Conservation (phyloP, 176 grass and related monocot species). For the Tillandsia fasciculata region DNA sequence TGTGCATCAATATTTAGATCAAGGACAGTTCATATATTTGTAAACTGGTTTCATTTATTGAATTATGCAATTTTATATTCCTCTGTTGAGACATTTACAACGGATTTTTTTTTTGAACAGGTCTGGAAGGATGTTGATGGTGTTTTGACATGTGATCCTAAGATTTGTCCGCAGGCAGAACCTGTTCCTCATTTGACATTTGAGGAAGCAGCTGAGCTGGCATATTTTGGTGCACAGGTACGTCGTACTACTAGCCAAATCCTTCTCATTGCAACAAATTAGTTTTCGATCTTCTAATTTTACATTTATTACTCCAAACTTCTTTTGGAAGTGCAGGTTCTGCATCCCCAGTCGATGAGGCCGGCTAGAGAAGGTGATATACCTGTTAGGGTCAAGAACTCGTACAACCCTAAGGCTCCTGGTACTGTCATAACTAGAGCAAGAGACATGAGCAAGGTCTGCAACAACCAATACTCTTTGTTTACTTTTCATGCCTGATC, state of each 20-base stretch:
- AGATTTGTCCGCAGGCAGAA: conserved; percentile 67
- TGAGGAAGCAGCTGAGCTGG: conserved; percentile 92
- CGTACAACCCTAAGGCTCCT: conserved; percentile 79
- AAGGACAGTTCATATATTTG: neutral
- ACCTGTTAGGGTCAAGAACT: conserved; percentile 95
- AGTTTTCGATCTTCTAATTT: neutral
- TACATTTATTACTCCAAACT: neutral
- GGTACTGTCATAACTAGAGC: conserved; percentile 86
- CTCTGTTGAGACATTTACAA: neutral
- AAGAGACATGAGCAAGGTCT: conserved; percentile 92
- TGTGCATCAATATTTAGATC: neutral
- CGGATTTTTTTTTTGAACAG: conserved; percentile 22
- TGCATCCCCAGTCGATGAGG: conserved; percentile 95
- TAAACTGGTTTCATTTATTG: neutral
- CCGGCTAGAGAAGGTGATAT: conserved; percentile 82
- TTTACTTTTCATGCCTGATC: conserved; percentile 14
- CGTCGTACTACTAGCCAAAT: neutral
- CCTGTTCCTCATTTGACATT: conserved; percentile 82
- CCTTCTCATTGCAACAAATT: neutral
- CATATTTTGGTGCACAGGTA: conserved; percentile 98
- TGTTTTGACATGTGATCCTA: conserved; percentile 95
- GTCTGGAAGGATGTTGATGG: conserved; percentile 98
- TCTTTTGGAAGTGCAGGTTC: conserved; percentile 35
- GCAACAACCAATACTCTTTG: conserved; percentile 7
- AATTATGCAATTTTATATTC: neutral